Evolutionary conservation across 352 stramenopile genomes (phyloP), one percentile per base, ranked within the genome.

Genomic region (Phytophthora tentaculata): DNA sequence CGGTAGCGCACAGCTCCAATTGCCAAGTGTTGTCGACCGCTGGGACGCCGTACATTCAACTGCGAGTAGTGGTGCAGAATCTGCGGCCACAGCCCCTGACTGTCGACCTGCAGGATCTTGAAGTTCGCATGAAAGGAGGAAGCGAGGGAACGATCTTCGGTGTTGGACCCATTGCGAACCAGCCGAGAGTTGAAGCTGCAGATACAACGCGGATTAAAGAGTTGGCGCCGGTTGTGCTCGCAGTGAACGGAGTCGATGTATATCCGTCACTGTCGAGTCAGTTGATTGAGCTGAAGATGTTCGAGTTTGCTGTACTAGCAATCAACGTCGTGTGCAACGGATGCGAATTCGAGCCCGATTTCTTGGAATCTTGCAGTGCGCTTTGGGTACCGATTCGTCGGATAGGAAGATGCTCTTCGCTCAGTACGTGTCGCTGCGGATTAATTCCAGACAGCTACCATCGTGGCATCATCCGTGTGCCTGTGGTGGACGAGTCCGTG

Each of bases 371-470:
- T 56, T 90, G 83, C 41, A 80, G 61, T 22, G 74, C 83, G 4
- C 29, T 92, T n/a, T 94, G 84, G 86, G 65, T 91, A 9, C 80
- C 84, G 19, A 86, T 89, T 32, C 81, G 81, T 12, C 86, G 83
- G 0, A 76, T 76, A 1, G 80, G 83, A 20, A 68, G 76, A 19
- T 92, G 84, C 54, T 47, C 50, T 0, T 82, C 79, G 48, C 60
- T 92, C 3, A 81, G 63, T 19, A 84, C 74, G 3, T 94, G 86
- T 39, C 84, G 83, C 14, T 94, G 86, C 43, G 81, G 73, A 2
- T 56, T 94, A 24, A 92, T 94, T 23, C 83, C 86, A 1, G 83
- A 94, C 69, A 85, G 82, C 60, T 88, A 88, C 63, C 86, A 94
- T 47, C 77, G 79, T 24, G 83, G 84, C 47, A 90, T 71, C 39